Conservation (phyloP, 352 stramenopile genomes). For the Blastocystis sp. region DNA sequence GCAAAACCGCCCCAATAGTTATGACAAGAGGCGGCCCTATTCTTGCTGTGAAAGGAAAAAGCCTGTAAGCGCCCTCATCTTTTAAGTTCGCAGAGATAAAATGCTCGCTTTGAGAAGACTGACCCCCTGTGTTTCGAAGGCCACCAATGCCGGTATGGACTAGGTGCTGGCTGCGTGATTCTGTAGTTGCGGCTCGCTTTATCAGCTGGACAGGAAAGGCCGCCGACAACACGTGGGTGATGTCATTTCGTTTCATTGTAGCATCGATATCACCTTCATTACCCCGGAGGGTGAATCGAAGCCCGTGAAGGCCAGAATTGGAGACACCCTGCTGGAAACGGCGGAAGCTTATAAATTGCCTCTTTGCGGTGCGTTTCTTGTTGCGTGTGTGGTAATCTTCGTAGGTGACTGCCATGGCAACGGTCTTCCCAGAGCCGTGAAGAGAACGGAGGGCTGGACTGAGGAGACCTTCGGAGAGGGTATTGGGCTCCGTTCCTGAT, state of each 20-base stretch:
- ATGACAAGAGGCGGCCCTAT: too few relatives aligned
- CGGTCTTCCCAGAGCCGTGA: slow-evolving; percentile 53
- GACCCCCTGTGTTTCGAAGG: not conserved
- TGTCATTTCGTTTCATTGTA: slow-evolving; percentile 8
- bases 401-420: slow-evolving; percentile 64
- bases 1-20: too few relatives aligned
- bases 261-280: slow-evolving; percentile 67
- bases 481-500: not conserved
- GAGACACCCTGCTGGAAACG: slow-evolving; percentile 55
- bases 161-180: not conserved
- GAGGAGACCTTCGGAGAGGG: slow-evolving; percentile 64
- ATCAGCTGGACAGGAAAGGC: slow-evolving; percentile 56
- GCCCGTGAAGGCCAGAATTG: slow-evolving; percentile 65
- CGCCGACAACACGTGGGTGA: slow-evolving; percentile 34
- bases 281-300: slow-evolving; percentile 59
- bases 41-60: not conserved
- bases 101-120: slow-evolving; percentile 67
- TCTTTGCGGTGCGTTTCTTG: slow-evolving; percentile 7
- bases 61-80: not conserved
- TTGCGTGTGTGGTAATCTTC: not conserved
- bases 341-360: slow-evolving; percentile 52
- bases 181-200: slow-evolving; percentile 21
- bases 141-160: not conserved
- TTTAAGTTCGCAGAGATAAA: not conserved
- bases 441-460: slow-evolving; percentile 60